phyloP scores from a whole-genome alignment of 257 asterid species.

The Apocynum venetum region DNA sequence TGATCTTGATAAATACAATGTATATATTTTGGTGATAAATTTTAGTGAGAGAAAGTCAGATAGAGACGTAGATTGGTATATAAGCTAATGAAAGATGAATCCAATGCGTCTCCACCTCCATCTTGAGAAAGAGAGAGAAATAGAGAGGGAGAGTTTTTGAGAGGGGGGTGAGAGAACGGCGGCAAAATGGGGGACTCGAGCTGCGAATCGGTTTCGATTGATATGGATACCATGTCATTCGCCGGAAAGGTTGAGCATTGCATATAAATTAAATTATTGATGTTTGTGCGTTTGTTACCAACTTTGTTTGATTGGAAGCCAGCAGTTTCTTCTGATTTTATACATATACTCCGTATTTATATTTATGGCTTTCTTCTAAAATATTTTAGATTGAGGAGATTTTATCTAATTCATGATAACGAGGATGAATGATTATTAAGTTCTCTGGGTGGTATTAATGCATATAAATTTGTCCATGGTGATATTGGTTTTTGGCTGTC shows the following conservation, averaged over 20 bases:
- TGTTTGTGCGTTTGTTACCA: neutral
- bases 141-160: conserved; percentile 19
- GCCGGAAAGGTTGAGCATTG: conserved; percentile 71
- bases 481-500: neutral
- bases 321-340: neutral
- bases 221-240: conserved; percentile 69
- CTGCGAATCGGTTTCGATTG: conserved; percentile 89
- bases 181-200: conserved; percentile 82
- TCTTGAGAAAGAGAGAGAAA: conserved; percentile 7
- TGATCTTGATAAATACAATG: neutral
- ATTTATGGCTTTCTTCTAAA: neutral
- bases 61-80: conserved; percentile 39
- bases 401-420: neutral
- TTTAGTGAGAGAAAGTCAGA: conserved; percentile 22
- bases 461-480: neutral
- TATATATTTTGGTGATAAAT: neutral
- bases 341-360: neutral
- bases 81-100: conserved; percentile 51
- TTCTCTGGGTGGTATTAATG: neutral
- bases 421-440: conserved; percentile 5
- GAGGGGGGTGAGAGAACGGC: conserved; percentile 25
- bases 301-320: neutral
- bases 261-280: conserved; percentile 1
- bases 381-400: neutral
- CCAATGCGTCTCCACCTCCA: conserved; percentile 37